A percentile compares a stretch with the other conserved stretches of the same genome.
phyloP scores from a whole-genome alignment of 345 rosid species.

The Salix purpurea region DNA sequence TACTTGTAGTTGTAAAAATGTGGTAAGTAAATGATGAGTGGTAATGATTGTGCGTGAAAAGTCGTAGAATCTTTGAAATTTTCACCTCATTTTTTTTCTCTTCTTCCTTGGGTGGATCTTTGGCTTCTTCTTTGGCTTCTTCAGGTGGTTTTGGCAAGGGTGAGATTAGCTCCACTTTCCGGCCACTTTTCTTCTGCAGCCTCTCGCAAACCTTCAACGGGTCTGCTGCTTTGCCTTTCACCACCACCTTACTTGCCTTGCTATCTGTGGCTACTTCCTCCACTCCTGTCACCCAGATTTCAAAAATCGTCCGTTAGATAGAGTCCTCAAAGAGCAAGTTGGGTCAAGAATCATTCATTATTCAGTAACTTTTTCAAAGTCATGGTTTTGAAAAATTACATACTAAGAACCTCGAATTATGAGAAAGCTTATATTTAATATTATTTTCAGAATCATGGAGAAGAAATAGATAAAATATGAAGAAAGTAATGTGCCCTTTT shows the following conservation, averaged over 20 bases:
- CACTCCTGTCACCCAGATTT: constrained; percentile 40
- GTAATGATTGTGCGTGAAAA: too few relatives aligned
- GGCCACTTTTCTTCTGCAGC: constrained; percentile 60
- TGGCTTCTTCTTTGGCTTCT: constrained; percentile 28
- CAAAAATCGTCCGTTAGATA: too few relatives aligned
- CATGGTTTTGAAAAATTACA: too few relatives aligned
- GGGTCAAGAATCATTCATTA: too few relatives aligned
- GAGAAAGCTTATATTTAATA: too few relatives aligned
- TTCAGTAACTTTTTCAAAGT: too few relatives aligned
- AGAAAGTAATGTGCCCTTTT: not conserved
- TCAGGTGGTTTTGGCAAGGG: constrained; percentile 57
- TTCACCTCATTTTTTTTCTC: constrained; percentile 59
- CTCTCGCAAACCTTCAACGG: constrained; percentile 58
- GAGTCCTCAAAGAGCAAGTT: too few relatives aligned
- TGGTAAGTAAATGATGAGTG: not conserved
- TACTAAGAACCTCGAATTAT: too few relatives aligned
- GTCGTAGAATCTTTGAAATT: not conserved
- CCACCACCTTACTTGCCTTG: constrained; percentile 63
- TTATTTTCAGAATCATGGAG: too few relatives aligned
- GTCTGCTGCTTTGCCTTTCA: constrained; percentile 66
- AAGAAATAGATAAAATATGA: too few relatives aligned
- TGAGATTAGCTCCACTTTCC: constrained; percentile 62
- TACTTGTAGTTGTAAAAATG: not conserved
- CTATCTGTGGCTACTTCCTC: constrained; percentile 56
- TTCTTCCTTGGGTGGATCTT: constrained; percentile 39